Conservation (phyloP, 495 filamentous ascomycete genomes). For the Lasiosphaeriaceae sp. region DNA sequence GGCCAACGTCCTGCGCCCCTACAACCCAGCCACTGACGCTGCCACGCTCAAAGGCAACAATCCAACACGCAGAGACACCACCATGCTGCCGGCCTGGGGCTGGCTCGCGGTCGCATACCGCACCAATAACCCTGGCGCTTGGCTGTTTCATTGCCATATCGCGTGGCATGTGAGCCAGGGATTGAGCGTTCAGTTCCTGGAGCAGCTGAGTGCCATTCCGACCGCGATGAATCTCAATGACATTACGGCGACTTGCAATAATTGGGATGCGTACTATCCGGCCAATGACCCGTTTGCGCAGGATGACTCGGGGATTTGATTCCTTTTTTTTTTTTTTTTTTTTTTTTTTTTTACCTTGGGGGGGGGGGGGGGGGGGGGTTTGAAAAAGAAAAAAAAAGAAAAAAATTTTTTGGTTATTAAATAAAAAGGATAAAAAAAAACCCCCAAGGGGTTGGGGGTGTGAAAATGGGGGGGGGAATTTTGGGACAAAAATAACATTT, state of each 20-base stretch:
- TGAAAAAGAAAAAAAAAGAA: no score
- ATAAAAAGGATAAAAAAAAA: no score
- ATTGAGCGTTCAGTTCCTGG: constrained; percentile 42
- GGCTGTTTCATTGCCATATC: constrained; percentile 43
- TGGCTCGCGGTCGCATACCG: constrained; percentile 49
- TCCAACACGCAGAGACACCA: constrained; percentile 58
- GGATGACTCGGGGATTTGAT: constrained; percentile 25
- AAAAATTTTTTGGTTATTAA: no score
- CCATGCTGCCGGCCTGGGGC: constrained; percentile 47
- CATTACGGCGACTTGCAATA: constrained; percentile 19
- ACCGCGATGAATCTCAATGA: constrained; percentile 16
- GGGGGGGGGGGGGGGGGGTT: no score
- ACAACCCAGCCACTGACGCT: constrained; percentile 23
- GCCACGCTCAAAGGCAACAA: constrained; percentile 33
- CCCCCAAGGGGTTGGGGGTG: no score
- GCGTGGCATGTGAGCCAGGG: constrained; percentile 48
- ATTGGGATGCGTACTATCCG: constrained; percentile 24
- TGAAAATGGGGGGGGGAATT: no score
- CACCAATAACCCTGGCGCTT: constrained; percentile 51
- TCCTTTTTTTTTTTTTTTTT: neutral
- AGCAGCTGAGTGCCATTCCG: constrained; percentile 29
- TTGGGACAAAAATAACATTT: no score
- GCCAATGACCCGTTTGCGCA: constrained; percentile 19
- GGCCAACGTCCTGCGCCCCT: constrained; percentile 19
- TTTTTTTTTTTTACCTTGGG: no score